Base-by-base conservation (phyloP, 164 flowering plant species). In the Liriodendron chinense region DNA sequence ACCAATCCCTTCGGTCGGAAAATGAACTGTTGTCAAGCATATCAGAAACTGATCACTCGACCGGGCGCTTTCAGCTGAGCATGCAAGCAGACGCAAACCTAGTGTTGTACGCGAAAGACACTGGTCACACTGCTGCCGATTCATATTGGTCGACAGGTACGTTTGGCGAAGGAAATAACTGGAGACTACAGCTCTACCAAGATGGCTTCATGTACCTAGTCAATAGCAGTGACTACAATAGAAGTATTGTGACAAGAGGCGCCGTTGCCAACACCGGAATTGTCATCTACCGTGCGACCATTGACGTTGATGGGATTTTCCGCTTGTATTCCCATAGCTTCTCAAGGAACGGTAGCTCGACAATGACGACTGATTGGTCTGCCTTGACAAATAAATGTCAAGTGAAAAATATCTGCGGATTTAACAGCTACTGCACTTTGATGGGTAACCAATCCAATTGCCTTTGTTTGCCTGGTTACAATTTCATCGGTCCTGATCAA, bases 381-480 rank as follows among this genome's bases (percentile, higher is more conserved):
- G 13, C 16, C 0, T 1, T 25, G 9, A 7, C 47, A 1, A 63
- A 68, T 24, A 24, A 21, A 13, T 80, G 83, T 23, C 7, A 22
- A 1, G 78, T 75, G 12, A 81, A 75, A 28, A 69, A 71, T 4
- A 12, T 75, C n/a, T 81, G 80, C 12, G 80, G 80, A 48, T 8
- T 72, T 6, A 77, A 80, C 26, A 65, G 78, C 43, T 50, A 59
- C 25, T 81, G 80, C 64, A 13, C 63, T 0, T 1, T 1, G 7
- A 21, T 16, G 16, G 74, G 26, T n/a, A 12, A 9, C 1, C 7
- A 16, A 1, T 21, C 75, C 2, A 20, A 57, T 1, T 87, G 89
- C 69, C 26, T 59, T 0, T 87, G 90, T 64, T 86, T 87, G 4
- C 59, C 28, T 0, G 77, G 28, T 4, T 65, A 28, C 28, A 48